These are phyloP conservation scores for Ophiostoma populinum DNA, from an alignment of 2,329 filamentous ascomycete species.

Conservation along the genomic window DNA sequence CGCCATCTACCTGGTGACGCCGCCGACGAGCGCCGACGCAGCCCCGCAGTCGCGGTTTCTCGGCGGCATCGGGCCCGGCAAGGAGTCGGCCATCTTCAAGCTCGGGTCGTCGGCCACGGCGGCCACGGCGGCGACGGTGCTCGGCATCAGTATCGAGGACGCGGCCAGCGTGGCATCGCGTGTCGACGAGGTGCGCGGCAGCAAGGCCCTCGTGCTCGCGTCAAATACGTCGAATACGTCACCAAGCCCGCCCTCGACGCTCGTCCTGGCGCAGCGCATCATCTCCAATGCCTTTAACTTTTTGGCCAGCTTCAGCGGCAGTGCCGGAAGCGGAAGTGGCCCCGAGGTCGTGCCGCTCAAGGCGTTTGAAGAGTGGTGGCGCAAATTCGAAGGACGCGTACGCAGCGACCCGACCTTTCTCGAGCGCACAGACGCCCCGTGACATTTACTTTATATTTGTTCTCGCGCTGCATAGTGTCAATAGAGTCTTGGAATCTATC, in stretches of 20 bases:
- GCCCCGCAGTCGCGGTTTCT: conserved; percentile 42
- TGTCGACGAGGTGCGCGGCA: conserved; percentile 39
- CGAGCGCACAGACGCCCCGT: conserved; percentile 51
- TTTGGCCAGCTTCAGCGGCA: conserved; percentile 62
- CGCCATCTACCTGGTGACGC: conserved; percentile 68
- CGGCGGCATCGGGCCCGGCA: conserved; percentile 75
- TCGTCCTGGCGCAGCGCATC: conserved; percentile 74
- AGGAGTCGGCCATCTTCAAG: conserved; percentile 85
- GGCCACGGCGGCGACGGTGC: conserved; percentile 23
- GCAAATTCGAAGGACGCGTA: conserved; percentile 79
- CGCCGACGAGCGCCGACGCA: conserved; percentile 17
- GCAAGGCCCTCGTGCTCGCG: conserved; percentile 16
- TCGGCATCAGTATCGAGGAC: conserved; percentile 73
- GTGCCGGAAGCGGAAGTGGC: conserved; percentile 28
- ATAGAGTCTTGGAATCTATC: too few relatives aligned
- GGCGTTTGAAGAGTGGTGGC: conserved; percentile 96
- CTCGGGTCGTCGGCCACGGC: conserved; percentile 26
- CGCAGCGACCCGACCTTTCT: conserved; percentile 78
- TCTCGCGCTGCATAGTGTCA: too few relatives aligned
- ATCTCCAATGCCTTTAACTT: conserved; percentile 98
- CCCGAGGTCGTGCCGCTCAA: conserved; percentile 84
- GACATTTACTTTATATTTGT: too few relatives aligned
- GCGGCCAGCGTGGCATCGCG: conserved; percentile 53
- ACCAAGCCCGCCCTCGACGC: conserved; percentile 27
- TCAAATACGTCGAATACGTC: not conserved